phyloP scores from a whole-genome alignment of 345 rosid genomes.

The Cardamine resedifolia region DNA sequence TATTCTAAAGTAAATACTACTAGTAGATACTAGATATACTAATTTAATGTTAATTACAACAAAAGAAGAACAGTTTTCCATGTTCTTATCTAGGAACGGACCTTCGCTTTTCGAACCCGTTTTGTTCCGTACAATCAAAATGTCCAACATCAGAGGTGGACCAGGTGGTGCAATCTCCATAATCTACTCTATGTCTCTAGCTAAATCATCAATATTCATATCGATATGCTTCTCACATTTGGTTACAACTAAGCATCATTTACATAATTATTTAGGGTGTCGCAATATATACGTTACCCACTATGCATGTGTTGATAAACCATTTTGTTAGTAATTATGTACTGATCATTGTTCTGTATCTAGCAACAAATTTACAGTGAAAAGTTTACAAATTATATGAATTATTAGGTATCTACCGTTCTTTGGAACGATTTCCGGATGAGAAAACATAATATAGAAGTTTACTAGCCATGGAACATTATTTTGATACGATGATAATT shows the following conservation, averaged over 20 bases:
- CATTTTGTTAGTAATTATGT: not conserved
- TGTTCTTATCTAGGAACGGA: slow-evolving; percentile 21
- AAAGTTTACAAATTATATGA: not conserved
- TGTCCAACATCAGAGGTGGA: slow-evolving; percentile 12
- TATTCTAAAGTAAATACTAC: slow-evolving; percentile 12
- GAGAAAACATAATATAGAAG: not conserved
- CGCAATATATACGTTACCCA: not conserved
- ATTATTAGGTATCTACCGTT: not conserved
- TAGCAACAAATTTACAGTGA: not conserved
- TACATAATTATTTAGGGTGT: not conserved
- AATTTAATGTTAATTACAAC: slow-evolving; percentile 7
- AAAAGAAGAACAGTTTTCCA: slow-evolving; percentile 4
- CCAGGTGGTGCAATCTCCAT: not conserved
- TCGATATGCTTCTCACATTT: not conserved
- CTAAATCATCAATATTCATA: not conserved
- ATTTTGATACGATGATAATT: not conserved
- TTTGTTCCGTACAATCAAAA: slow-evolving; percentile 27
- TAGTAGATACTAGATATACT: slow-evolving; percentile 7
- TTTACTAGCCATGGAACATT: not conserved
- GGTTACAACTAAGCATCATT: not conserved
- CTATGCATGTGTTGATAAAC: not conserved
- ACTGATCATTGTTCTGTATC: not conserved
- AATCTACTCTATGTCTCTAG: not conserved
- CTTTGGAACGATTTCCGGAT: not conserved
- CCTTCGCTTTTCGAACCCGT: slow-evolving; percentile 1